These are phyloP conservation scores for Malus hybrid DNA, from an alignment of 331 rosid species.

Conservation along the genomic window DNA sequence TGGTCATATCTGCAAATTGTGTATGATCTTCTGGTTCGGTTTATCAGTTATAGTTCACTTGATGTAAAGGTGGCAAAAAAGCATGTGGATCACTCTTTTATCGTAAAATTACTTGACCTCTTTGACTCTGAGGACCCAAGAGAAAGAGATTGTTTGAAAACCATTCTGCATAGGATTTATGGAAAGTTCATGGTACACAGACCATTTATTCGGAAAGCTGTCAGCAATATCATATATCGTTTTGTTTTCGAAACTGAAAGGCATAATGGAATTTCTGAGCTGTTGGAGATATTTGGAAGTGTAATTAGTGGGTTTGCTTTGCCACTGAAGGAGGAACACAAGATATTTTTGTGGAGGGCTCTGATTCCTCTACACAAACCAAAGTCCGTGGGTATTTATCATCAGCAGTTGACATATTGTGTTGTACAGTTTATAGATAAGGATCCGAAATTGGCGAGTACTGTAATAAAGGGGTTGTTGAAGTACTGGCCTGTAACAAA, in stretches of 20 bases:
- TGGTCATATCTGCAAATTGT: conserved; percentile 90
- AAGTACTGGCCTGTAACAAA: conserved; percentile 95
- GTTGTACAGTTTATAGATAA: conserved; percentile 87
- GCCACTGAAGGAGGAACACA: conserved; percentile 98
- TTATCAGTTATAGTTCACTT: conserved; percentile 61
- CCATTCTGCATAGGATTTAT: conserved; percentile 83
- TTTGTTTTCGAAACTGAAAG: conserved; percentile 88
- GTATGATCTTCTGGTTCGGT: conserved; percentile 84
- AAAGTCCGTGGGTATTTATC: conserved; percentile 85
- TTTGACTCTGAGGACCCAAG: conserved; percentile 57
- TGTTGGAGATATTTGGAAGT: conserved; percentile 94
- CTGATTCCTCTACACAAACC: conserved; percentile 95
- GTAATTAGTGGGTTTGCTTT: conserved; percentile 92
- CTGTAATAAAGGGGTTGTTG: conserved; percentile 73
- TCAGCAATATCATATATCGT: conserved; percentile 75
- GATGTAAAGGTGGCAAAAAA: conserved; percentile 77
- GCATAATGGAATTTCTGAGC: conserved; percentile 90
- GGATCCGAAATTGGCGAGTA: conserved; percentile 79
- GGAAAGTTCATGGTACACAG: conserved; percentile 97
- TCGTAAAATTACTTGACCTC: conserved; percentile 78
- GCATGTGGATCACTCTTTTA: conserved; percentile 73
- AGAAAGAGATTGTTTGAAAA: conserved; percentile 64
- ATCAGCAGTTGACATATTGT: conserved; percentile 84
- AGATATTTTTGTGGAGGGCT: conserved; percentile 72
- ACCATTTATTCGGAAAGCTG: conserved; percentile 79